Evolutionary conservation across 352 stramenopile species (phyloP).

Genomic region (Hyaloperonospora arabidopsidis): DNA sequence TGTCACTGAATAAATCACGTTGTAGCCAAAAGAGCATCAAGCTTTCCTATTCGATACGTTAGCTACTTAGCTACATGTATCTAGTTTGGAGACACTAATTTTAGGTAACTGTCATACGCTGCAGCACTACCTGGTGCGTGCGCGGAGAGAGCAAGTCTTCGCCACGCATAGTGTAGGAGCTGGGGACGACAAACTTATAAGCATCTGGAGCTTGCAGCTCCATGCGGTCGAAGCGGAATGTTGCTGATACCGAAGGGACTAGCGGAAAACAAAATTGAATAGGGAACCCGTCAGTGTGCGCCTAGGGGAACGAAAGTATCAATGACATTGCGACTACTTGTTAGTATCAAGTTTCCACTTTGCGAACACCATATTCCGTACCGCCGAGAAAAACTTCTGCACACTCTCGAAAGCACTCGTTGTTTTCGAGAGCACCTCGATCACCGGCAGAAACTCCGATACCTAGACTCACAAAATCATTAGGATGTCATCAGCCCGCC

Average conservation of each 20-base stretch:
- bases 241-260: slow-evolving; percentile 52
- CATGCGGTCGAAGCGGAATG: slow-evolving; percentile 49
- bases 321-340: background rate
- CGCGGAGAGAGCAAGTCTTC: slow-evolving; percentile 47
- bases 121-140: slow-evolving; percentile 50
- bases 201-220: slow-evolving; percentile 30
- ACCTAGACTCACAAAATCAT: slow-evolving; percentile 23
- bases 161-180: slow-evolving; percentile 24
- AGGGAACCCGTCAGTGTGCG: slow-evolving; percentile 45
- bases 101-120: slow-evolving; percentile 47
- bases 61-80: background rate
- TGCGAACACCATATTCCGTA: slow-evolving; percentile 19
- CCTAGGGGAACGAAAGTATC: slow-evolving; percentile 17
- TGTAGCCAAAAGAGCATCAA: too few species aligned
- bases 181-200: slow-evolving; percentile 29
- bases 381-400: slow-evolving; percentile 50
- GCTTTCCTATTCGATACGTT: background rate
- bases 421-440: slow-evolving; percentile 63
- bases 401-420: slow-evolving; percentile 56
- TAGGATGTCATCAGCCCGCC: slow-evolving; percentile 1
- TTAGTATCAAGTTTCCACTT: slow-evolving; percentile 5
- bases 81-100: background rate
- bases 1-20: too few species aligned
- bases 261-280: slow-evolving; percentile 67
- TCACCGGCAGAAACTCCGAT: slow-evolving; percentile 49